phyloP scores from a whole-genome alignment of 306 rosid species.

The Fagus sylvatica region DNA sequence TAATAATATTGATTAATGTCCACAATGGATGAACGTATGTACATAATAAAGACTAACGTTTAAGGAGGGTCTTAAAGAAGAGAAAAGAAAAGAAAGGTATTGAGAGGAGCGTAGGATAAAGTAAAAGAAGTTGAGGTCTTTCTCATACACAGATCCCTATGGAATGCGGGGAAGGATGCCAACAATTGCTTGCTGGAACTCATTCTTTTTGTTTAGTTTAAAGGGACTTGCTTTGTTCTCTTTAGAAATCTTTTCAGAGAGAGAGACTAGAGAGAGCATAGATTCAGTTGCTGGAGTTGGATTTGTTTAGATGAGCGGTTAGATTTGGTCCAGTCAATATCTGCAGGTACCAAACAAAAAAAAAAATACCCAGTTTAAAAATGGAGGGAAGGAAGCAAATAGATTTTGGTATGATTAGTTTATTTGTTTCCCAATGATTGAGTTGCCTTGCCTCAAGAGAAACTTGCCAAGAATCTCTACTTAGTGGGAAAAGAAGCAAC shows the following conservation, averaged over 20 bases:
- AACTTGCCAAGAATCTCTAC: slow-evolving; percentile 33
- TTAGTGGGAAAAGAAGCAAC: slow-evolving; percentile 12
- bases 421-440: slow-evolving; percentile 52
- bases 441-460: slow-evolving; percentile 32
- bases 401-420: slow-evolving; percentile 39
- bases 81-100: slow-evolving; percentile 34
- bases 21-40: too few species aligned
- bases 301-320: slow-evolving; percentile 34
- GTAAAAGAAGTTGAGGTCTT: slow-evolving; percentile 63
- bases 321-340: slow-evolving; percentile 38
- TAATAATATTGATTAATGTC: too few species aligned
- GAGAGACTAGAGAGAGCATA: slow-evolving; percentile 26
- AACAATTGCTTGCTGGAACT: slow-evolving; percentile 58
- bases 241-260: slow-evolving; percentile 35
- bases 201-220: slow-evolving; percentile 80
- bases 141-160: slow-evolving; percentile 88
- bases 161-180: slow-evolving; percentile 56
- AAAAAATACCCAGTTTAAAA: slow-evolving; percentile 33
- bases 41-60: too few species aligned
- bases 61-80: slow-evolving; percentile 20
- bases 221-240: slow-evolving; percentile 57
- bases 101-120: slow-evolving; percentile 36
- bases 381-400: slow-evolving; percentile 26
- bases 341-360: slow-evolving; percentile 38
- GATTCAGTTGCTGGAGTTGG: slow-evolving; percentile 48